phyloP scores from a whole-genome alignment of 176 grass and related monocot species.

The Pontederia crassipes region DNA sequence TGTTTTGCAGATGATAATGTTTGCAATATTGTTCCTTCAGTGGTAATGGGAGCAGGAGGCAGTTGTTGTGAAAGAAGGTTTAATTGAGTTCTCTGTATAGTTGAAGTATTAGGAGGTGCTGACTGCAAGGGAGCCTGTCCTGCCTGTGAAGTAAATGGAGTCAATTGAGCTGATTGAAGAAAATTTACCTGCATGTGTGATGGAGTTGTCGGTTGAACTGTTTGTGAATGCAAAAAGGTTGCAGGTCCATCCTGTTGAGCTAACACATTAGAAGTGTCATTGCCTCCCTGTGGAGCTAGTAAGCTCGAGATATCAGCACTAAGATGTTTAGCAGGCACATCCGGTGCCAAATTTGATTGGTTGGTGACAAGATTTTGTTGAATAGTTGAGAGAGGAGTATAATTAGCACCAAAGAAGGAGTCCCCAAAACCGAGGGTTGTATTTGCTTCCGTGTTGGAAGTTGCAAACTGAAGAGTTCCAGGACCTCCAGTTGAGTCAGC shows the following conservation, averaged over 20 bases:
- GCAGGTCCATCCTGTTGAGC: slow-evolving; percentile 25
- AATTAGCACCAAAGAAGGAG: slow-evolving; percentile 48
- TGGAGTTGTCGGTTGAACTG: neutral
- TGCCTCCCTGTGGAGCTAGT: neutral
- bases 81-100: neutral
- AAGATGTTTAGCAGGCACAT: neutral
- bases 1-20: slow-evolving; percentile 16
- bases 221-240: slow-evolving; percentile 7
- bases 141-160: neutral
- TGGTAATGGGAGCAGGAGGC: neutral
- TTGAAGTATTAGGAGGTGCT: neutral
- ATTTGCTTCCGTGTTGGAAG: slow-evolving; percentile 21
- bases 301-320: neutral
- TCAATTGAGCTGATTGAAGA: neutral
- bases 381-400: slow-evolving; percentile 17
- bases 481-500: slow-evolving; percentile 13
- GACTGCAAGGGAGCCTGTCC: too few species aligned
- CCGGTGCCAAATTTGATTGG: slow-evolving; percentile 18
- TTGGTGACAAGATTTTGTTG: slow-evolving; percentile 43
- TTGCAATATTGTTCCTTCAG: neutral
- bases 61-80: neutral
- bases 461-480: slow-evolving; percentile 6
- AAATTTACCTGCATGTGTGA: neutral
- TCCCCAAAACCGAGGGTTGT: slow-evolving; percentile 70
- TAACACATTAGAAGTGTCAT: neutral